phyloP scores from a whole-genome alignment of 371 early-diverging fungal genomes.

The Mortierella sp. region DNA sequence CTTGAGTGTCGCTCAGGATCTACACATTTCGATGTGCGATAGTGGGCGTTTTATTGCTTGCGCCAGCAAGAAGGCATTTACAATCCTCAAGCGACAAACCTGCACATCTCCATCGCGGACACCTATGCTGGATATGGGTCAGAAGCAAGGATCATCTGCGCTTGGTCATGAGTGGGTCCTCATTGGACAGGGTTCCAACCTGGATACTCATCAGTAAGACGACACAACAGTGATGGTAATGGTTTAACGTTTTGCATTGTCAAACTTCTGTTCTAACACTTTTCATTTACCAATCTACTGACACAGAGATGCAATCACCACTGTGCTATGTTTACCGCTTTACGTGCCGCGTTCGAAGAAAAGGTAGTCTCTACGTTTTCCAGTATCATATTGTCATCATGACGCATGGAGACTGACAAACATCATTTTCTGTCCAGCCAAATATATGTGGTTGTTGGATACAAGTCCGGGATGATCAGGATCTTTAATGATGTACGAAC shows the following conservation, averaged over 20 bases:
- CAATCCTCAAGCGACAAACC: slow-evolving; percentile 29
- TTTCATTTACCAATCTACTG: background rate
- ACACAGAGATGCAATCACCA: slow-evolving; percentile 64
- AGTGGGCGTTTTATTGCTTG: slow-evolving; percentile 48
- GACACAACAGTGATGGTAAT: background rate
- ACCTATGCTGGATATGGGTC: background rate
- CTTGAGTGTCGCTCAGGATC: slow-evolving; percentile 50
- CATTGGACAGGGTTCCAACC: slow-evolving; percentile 66
- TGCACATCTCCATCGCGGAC: slow-evolving; percentile 1
- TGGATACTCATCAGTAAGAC: slow-evolving; percentile 54
- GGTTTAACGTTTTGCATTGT: too few relatives aligned
- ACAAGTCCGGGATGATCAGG: slow-evolving; percentile 69
- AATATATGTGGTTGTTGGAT: slow-evolving; percentile 68
- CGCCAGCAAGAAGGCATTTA: slow-evolving; percentile 51
- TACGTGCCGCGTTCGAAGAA: slow-evolving; percentile 66
- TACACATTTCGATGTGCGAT: slow-evolving; percentile 43
- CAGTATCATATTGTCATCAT: background rate
- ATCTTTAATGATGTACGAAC: slow-evolving; percentile 66
- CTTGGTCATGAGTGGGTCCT: slow-evolving; percentile 35
- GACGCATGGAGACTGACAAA: background rate
- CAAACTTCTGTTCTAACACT: background rate
- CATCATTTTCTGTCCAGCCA: slow-evolving; percentile 50
- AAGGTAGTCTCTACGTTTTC: slow-evolving; percentile 49
- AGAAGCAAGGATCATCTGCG: slow-evolving; percentile 3
- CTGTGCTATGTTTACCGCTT: slow-evolving; percentile 64